Evolutionary conservation across 2,329 filamentous ascomycete genomes (phyloP), one percentile per base, ranked within the genome.

Genomic region (Microcera coccophila): DNA sequence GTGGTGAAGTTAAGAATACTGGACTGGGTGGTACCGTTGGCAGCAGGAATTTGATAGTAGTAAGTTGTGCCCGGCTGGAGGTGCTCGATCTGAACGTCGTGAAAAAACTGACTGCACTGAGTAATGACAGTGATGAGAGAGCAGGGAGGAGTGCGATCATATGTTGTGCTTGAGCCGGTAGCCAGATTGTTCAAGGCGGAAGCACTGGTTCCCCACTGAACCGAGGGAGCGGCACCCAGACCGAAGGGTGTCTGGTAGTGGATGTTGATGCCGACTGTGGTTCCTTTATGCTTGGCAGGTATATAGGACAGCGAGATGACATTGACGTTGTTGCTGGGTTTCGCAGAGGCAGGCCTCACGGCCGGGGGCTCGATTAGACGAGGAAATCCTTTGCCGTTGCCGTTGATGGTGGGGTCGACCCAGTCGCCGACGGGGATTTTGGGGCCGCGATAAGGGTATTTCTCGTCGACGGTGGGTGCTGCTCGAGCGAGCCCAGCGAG

Each of bases 211-310:
- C 74, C 74, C 68, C 70, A 76, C n/a, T 62, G 57, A 4, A 77
- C 61, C 1, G 62, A 57, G 0, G 74, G 73, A 4, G 59, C 49
- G n/a, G 52, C 55, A 14, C 68, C 70, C n/a, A 77, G 58, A 7
- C 74, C 73, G 48, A 76, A 77, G 0, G 74, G 72, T 1, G 74
- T 76, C 59, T 76, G 74, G 54, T 68, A 77, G 58, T 76, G 73
- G 42, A 76, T 66, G 53, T 73, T 74, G 54, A 76, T 70, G 24
- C 73, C 74, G 37, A 63, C 56, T 1, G 72, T 72, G 3, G 74
- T n/a, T n/a, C n/a, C n/a, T n/a, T n/a, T n/a, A n/a, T n/a, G n/a
- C n/a, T n/a, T n/a, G n/a, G n/a, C n/a, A n/a, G n/a, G n/a, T n/a
- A n/a, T 47, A 45, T 74, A 76, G 1, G 73, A 63, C 43, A 74